These are phyloP conservation scores for Pyrenophora graminea DNA, from an alignment of 2,329 filamentous ascomycete genomes.

Conservation along the genomic window DNA sequence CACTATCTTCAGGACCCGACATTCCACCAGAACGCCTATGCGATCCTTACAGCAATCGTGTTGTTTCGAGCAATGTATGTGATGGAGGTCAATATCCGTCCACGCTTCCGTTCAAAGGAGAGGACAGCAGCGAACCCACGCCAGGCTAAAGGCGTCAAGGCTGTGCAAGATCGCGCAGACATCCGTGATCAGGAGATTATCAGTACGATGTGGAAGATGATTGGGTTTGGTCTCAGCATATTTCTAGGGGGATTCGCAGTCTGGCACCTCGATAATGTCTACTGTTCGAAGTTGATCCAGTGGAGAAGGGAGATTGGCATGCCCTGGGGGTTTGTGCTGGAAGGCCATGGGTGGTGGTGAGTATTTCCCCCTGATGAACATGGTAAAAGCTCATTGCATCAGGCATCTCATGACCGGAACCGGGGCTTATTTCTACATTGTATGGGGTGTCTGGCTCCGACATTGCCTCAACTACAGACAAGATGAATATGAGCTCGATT, in stretches of 20 bases:
- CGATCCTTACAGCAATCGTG: conserved; percentile 69
- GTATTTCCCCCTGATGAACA: conserved; percentile 26
- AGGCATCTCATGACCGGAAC: conserved; percentile 81
- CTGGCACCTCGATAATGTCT: conserved; percentile 80
- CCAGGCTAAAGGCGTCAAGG: conserved; percentile 33
- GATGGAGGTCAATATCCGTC: conserved; percentile 70
- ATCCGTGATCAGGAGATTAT: conserved; percentile 61
- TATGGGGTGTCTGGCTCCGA: conserved; percentile 81
- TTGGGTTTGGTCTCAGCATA: conserved; percentile 67
- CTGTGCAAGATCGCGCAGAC: conserved; percentile 55
- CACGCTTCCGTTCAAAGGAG: conserved; percentile 53
- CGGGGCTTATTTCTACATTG: conserved; percentile 82
- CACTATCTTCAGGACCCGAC: conserved; percentile 79
- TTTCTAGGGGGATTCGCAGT: conserved; percentile 77
- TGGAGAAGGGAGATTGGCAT: conserved; percentile 72
- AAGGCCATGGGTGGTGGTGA: conserved; percentile 74
- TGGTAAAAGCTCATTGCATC: conserved; percentile 12
- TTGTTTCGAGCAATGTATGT: conserved; percentile 75
- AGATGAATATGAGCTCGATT: conserved; percentile 71
- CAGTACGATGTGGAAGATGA: conserved; percentile 76
- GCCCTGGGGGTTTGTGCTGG: conserved; percentile 78
- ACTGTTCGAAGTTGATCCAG: conserved; percentile 66
- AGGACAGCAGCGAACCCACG: conserved; percentile 42
- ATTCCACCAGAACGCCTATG: conserved; percentile 83
- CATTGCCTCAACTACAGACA: conserved; percentile 75